phyloP scores from a whole-genome alignment of 2,329 filamentous ascomycete species.

The Neonectria magnoliae region DNA sequence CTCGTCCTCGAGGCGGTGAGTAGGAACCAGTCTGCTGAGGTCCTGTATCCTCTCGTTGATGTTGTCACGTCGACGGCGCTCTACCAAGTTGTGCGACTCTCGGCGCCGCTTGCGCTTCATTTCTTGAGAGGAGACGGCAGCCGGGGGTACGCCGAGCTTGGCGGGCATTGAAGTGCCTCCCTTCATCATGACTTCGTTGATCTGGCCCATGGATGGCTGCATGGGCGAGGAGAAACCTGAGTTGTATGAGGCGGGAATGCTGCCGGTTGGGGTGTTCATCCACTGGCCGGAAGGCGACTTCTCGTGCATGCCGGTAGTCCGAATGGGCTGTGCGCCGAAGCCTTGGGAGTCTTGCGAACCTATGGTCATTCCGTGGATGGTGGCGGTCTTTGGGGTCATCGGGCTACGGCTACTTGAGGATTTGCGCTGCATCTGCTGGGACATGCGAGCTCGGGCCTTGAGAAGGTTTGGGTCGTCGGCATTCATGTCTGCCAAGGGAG shows the following conservation, averaged over 20 bases:
- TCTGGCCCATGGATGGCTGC: conserved; percentile 75
- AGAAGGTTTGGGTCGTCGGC: conserved; percentile 67
- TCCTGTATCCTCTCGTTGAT: conserved; percentile 99
- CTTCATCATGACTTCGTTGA: conserved; percentile 88
- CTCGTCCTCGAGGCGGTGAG: conserved; percentile 94
- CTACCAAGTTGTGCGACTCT: conserved; percentile 96
- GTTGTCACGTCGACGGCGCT: conserved; percentile 93
- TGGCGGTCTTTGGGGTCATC: conserved; percentile 87
- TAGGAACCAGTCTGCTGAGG: conserved; percentile 89
- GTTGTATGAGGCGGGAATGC: conserved; percentile 85
- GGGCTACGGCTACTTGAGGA: conserved; percentile 80
- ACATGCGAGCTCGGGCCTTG: conserved; percentile 68
- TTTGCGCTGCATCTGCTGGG: conserved; percentile 75
- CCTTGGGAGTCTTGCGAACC: conserved; percentile 72
- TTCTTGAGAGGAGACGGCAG: conserved; percentile 81
- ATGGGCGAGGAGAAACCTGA: conserved; percentile 90
- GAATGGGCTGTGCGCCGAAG: conserved; percentile 82
- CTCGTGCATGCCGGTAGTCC: conserved; percentile 75
- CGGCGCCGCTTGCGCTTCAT: conserved; percentile 91
- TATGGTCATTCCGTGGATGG: conserved; percentile 77
- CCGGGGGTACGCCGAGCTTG: conserved; percentile 72
- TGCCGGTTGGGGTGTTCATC: conserved; percentile 83
- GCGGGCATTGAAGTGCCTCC: conserved; percentile 89
- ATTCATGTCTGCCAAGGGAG: conserved; percentile 58
- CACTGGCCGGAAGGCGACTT: conserved; percentile 90